phyloP scores from a whole-genome alignment of 2,329 filamentous ascomycete species.

The Aureobasidium sp. region DNA sequence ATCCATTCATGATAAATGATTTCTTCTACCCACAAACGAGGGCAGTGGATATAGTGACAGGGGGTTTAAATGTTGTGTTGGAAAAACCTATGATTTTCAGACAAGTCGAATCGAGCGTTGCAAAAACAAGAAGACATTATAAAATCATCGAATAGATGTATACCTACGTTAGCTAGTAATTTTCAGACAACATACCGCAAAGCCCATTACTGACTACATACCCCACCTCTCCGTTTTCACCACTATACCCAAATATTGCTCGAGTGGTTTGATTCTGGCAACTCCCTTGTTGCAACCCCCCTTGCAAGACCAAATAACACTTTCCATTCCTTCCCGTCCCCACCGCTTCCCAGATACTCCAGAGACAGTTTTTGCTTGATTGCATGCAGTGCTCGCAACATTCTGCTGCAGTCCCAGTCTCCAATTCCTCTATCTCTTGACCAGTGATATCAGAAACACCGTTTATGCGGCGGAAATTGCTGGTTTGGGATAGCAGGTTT shows the following conservation, averaged over 20 bases:
- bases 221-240: not conserved
- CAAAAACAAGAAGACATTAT: not conserved
- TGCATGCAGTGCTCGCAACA: not conserved
- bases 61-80: no score
- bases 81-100: no score
- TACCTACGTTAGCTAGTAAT: not conserved
- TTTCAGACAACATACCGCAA: not conserved
- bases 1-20: no score
- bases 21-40: no score
- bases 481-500: not conserved
- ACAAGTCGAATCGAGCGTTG: no score
- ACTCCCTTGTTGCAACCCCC: not conserved
- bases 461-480: not conserved
- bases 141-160: not conserved
- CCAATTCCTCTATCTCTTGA: not conserved
- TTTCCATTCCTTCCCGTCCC: not conserved
- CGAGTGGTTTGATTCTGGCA: not conserved
- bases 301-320: not conserved
- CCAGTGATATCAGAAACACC: not conserved
- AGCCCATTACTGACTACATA: constrained; percentile 4
- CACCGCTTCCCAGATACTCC: not conserved
- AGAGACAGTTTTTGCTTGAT: not conserved
- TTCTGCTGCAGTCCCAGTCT: not conserved
- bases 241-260: not conserved
- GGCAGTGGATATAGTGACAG: no score